phyloP scores from a whole-genome alignment of 768 basidiomycete species.

The Boletus reticulatus region DNA sequence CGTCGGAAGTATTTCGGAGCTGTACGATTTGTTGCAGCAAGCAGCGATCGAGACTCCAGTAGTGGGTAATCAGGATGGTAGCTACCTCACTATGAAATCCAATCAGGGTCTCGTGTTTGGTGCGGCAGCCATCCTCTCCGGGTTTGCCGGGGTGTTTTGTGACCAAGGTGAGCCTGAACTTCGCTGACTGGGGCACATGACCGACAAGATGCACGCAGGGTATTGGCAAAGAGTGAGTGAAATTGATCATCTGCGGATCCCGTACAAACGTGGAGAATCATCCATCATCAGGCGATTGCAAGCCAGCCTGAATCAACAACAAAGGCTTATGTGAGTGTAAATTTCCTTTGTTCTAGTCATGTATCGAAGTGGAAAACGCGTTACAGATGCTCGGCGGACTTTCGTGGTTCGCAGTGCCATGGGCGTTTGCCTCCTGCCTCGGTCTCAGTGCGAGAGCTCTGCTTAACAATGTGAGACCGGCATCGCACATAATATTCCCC shows the following conservation, averaged over 20 bases:
- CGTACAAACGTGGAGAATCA: no score
- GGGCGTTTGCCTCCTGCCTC: slow-evolving; percentile 43
- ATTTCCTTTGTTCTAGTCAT: no score
- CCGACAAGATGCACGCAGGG: slow-evolving; percentile 24
- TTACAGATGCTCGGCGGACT: slow-evolving; percentile 53
- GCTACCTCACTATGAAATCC: slow-evolving; percentile 58
- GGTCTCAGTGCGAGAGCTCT: slow-evolving; percentile 43
- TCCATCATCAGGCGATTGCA: no score
- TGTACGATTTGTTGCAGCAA: slow-evolving; percentile 47
- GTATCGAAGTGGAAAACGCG: background rate
- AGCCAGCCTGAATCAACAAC: no score
- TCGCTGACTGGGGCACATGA: background rate
- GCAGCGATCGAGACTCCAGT: slow-evolving; percentile 48
- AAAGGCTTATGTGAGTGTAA: slow-evolving; percentile 34
- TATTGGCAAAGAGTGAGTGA: slow-evolving; percentile 46
- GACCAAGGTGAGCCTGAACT: slow-evolving; percentile 39
- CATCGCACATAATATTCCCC: no score
- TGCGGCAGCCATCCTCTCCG: slow-evolving; percentile 36
- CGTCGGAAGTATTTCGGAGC: slow-evolving; percentile 36
- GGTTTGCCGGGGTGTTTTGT: slow-evolving; percentile 49
- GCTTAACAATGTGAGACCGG: slow-evolving; percentile 27
- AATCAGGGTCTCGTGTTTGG: slow-evolving; percentile 44
- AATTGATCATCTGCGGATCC: no score
- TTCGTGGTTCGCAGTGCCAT: slow-evolving; percentile 21
- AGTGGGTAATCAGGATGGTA: slow-evolving; percentile 46